phyloP scores from a whole-genome alignment of 1,139 yeast species.

The Sugiyamaella novakii region DNA sequence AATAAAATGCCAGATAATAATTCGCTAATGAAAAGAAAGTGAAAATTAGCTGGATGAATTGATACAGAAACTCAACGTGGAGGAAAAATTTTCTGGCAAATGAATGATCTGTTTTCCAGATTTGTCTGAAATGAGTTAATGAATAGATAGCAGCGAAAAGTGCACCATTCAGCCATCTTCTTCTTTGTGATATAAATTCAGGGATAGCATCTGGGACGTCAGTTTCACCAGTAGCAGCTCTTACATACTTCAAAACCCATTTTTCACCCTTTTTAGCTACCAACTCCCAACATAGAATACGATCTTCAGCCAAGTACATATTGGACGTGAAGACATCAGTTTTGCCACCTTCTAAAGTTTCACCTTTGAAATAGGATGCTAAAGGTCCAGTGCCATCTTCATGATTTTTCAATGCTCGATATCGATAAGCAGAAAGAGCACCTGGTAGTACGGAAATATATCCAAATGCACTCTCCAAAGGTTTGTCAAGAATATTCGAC shows the following conservation, averaged over 20 bases:
- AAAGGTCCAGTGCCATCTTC: conserved; percentile 93
- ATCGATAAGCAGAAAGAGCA: conserved; percentile 92
- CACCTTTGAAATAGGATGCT: conserved; percentile 87
- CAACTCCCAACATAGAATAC: conserved; percentile 95
- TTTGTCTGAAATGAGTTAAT: conserved; percentile 71
- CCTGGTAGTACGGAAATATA: conserved; percentile 95
- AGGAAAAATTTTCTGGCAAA: conserved; percentile 70
- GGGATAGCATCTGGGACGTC: conserved; percentile 93
- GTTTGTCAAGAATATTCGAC: conserved; percentile 94
- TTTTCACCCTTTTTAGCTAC: conserved; percentile 83
- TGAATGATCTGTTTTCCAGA: conserved; percentile 89
- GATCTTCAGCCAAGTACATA: conserved; percentile 97
- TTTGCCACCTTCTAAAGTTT: conserved; percentile 58
- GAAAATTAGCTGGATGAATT: conserved; percentile 70
- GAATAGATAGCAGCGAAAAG: conserved; percentile 93
- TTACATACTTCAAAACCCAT: conserved; percentile 93
- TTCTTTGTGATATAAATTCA: conserved; percentile 90
- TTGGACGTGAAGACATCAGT: conserved; percentile 90
- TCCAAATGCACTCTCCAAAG: conserved; percentile 90
- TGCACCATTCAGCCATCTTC: conserved; percentile 99
- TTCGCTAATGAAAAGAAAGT: conserved; percentile 90
- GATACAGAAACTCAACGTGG: conserved; percentile 82
- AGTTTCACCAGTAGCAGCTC: conserved; percentile 93
- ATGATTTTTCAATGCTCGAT: conserved; percentile 79
- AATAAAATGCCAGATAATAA: conserved; percentile 88